A percentile compares a stretch with the other conserved stretches of the same genome.
Evolutionary conservation across 2,329 filamentous ascomycete genomes (phyloP).

Genomic region (Calonectria multiphialidica): DNA sequence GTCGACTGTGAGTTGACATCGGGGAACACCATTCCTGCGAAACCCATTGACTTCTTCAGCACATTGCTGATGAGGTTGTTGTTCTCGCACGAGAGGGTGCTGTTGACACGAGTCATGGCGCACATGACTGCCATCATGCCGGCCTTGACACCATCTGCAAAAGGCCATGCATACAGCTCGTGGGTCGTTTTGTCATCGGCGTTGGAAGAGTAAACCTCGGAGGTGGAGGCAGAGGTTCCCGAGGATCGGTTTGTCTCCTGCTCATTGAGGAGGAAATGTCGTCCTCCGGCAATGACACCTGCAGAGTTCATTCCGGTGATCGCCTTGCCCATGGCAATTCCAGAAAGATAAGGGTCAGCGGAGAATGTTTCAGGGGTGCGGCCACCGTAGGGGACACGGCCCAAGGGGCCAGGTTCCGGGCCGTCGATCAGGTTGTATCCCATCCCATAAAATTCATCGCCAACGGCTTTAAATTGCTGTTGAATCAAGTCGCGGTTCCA

Average conservation of each 20-base stretch:
- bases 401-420: conserved; percentile 4
- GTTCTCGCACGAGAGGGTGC: not conserved
- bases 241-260: conserved; percentile 7
- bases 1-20: conserved; percentile 52
- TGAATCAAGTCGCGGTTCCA: conserved; percentile 7
- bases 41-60: conserved; percentile 78
- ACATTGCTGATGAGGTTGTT: conserved; percentile 72
- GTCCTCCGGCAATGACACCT: conserved; percentile 41
- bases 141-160: conserved; percentile 8
- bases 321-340: conserved; percentile 80
- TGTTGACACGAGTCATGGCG: not conserved
- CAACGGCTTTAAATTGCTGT: conserved; percentile 7
- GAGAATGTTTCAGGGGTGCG: conserved; percentile 93
- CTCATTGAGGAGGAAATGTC: not conserved
- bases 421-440: conserved; percentile 15
- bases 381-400: conserved; percentile 64
- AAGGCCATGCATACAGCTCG: conserved; percentile 3
- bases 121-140: conserved; percentile 9
- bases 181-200: not conserved
- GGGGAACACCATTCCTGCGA: conserved; percentile 76
- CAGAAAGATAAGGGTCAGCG: conserved; percentile 85
- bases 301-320: conserved; percentile 74
- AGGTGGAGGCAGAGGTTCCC: not conserved
- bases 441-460: conserved; percentile 11
- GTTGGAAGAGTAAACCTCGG: conserved; percentile 8